phyloP scores from a whole-genome alignment of 495 filamentous ascomycete species.

The Parachaetomium inaequale region DNA sequence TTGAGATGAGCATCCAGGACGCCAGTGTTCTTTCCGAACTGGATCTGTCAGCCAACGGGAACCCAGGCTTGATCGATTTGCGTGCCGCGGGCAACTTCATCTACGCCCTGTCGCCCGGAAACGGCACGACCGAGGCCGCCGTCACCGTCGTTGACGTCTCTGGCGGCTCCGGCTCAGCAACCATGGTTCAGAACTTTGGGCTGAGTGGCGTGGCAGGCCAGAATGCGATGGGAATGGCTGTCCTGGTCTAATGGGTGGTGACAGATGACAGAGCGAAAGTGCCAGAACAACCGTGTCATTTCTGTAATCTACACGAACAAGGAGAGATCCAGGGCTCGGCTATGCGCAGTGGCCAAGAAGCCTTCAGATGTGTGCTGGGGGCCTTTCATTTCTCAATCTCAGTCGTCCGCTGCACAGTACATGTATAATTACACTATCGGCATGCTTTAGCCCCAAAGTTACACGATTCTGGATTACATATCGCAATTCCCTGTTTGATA shows the following conservation, averaged over 20 bases:
- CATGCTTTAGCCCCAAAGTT: too few species aligned
- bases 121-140: conserved; percentile 42
- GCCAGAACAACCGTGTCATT: too few species aligned
- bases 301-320: too few species aligned
- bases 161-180: neutral
- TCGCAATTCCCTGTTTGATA: too few species aligned
- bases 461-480: too few species aligned
- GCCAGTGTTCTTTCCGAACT: conserved; percentile 40
- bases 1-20: conserved; percentile 48
- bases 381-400: too few species aligned
- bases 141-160: conserved; percentile 51
- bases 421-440: too few species aligned
- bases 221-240: neutral
- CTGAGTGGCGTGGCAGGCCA: conserved; percentile 23
- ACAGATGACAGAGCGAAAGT: too few species aligned
- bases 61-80: conserved; percentile 54
- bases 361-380: too few species aligned
- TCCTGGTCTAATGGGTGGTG: conserved; percentile 1
- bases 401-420: too few species aligned
- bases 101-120: conserved; percentile 55
- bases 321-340: too few species aligned
- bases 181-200: conserved; percentile 39
- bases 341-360: too few species aligned
- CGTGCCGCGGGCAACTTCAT: conserved; percentile 47
- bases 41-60: conserved; percentile 40